Base-by-base conservation (phyloP, 257 asterid genomes). In the Lithospermum erythrorhizon region DNA sequence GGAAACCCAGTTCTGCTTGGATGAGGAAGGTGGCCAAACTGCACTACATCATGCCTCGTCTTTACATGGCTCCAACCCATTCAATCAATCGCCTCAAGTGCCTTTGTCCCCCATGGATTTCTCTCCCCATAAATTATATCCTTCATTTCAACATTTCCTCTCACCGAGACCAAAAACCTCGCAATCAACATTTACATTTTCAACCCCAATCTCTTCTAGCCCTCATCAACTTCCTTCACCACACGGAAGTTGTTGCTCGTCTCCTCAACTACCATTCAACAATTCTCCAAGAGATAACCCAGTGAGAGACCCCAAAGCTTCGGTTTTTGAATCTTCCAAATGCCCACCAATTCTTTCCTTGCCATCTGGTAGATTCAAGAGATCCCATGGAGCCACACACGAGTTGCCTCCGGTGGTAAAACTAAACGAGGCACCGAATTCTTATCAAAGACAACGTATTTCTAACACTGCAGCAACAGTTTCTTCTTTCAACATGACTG, bases 341-440 rank as follows among this genome's bases (percentile, higher is more conserved):
- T 63, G 67, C 22, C 72, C 79, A 11, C 81, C 78, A 2, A 51
- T 71, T 58, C 78, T 71, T 63, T 58, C 76, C 15, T 21, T 76
- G 14, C 64, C 64, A 22, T 53, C 52, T 8, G 64, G 70, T 55
- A 48, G 58, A 22, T 49, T 61, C 24, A 53, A 65, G 57, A 60
- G 63, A 54, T 68, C 67, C 67, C 59, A 45, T 4, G 67, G 63
- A 66, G 63, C 59, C 13, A 24, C 29, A 20, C 54, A 56, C 48
- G 70, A 63, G 32, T 58, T 68, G 15, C 61, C 76, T 29, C 68
- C 73, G 6, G 48, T 52, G 9, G 14, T 27, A 17, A 47, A 55
- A 4, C 16, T 58, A 11, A 35, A 45, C 24, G 63, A 52, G 29
- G 37, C 58, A 16, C 61, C 48, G 16, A 53, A 49, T 53, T 25